Base-by-base conservation (phyloP, 2,329 filamentous ascomycete species). In the Trichoderma aggressivum region DNA sequence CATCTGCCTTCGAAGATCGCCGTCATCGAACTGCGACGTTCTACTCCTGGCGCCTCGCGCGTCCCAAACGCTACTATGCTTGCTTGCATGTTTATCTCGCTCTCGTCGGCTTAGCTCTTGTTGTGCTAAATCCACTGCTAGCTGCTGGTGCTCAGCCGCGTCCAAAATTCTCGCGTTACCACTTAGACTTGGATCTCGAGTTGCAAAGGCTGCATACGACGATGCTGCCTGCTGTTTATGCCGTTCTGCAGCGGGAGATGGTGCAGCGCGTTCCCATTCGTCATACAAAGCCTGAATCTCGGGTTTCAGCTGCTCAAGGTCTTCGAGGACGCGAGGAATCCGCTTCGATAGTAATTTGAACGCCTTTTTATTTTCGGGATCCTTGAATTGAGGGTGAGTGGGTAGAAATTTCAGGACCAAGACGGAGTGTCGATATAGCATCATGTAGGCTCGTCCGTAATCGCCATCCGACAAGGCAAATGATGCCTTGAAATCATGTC, bases 401-500 rank as follows among this genome's bases (percentile, higher is more conserved):
- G 88, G 86, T 10, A 99, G 85, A 68, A 91, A 87, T 7, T 93
- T 88, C 32, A 97, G 84, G 28, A 97, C 88, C n/a, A 99, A 89
- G 67, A 91, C 87, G 11, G 94, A 94, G 82, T 97, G 94, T 75
- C 96, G 90, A 79, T 96, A 93, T n/a, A 97, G 88, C 72, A 98
- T 89, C 69, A 98, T 87, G 80, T 97, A 99, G 5, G 95, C 93
- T 78, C 96, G 92, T 76, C 94, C 89, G 74, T 94, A 89, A 81
- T 98, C 94, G 77, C 91, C 91, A 81, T 98, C 95, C 55, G 88
- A 87, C 77, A 96, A 87, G 79, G 97, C 97, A 76, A 95, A 93
- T 65, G 89, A 86, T 24, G 94, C 94, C 93, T 98, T 77, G 14
- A 70, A 50, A 39, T 39, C 43, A 53, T 75, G 74, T 78, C 66